Base-by-base conservation (phyloP, 129 eudicot species). In the Solidago caesia region DNA sequence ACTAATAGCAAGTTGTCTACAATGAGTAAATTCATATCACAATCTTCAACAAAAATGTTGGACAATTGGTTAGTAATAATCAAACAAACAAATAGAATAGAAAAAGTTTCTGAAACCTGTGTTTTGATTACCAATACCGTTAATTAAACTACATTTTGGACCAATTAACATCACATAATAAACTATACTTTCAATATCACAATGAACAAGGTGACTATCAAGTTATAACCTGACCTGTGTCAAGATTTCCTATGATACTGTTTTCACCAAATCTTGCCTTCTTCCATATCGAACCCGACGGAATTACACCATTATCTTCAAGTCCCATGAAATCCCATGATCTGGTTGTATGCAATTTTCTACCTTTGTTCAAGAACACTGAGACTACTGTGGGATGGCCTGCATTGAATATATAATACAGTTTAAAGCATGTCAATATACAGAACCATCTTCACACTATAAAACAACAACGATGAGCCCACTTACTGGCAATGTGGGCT, bases 241-340 rank as follows among this genome's bases (percentile, higher is more conserved):
- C 98, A 77, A 94, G 92, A 81, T 94, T 94, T 82, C 80, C 98
- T 53, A 94, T 94, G 77, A 94, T 94, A 10, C 84, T 75, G 60
- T 90, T 87, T 86, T 90, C 89, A 14, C 98, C 98, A 55, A 84
- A 90, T 79, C 86, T 85, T 8, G 98, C 97, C 87, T 88, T 90
- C 70, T 84, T 82, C 98, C 98, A 92, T 64, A 88, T 74, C 2
- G 98, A 88, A 68, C 77, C 80, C 6, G 80, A 44, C 62, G 16
- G 76, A 21, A 90, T 82, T 62, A 75, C 63, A 2, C 96, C 93
- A 67, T 88, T 75, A 41, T 75, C 26, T 57, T 90, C 98, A 4
- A 94, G 89, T 64, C 86, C 91, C 83, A 94, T 44, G 73, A 94
- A 94, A 26, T 86, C 84, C 98, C 98, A 94, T 60, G 98, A 88